These are phyloP conservation scores for Wallacemonas collosoma DNA, from an alignment of 208 protist genomes.

Conservation along the genomic window DNA sequence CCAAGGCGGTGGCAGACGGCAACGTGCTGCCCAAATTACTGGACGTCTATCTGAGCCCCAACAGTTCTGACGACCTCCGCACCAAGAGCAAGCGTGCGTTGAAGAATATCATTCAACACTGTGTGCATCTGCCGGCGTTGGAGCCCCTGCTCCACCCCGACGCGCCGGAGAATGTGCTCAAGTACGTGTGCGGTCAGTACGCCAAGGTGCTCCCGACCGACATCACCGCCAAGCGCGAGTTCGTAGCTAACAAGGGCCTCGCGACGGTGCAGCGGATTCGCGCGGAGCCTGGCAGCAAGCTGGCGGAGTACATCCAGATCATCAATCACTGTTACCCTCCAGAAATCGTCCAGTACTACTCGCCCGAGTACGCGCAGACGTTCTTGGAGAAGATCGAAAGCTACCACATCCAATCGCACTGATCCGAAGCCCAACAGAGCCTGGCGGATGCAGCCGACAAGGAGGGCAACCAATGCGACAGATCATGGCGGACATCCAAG, in stretches of 20 bases:
- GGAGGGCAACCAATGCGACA: too few species aligned
- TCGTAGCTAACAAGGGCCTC: slow-evolving; percentile 94
- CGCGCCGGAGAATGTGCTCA: slow-evolving; percentile 95
- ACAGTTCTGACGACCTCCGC: slow-evolving; percentile 94
- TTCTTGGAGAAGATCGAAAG: slow-evolving; percentile 97
- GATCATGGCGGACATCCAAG: neutral
- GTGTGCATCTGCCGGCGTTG: slow-evolving; percentile 94
- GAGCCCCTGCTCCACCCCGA: slow-evolving; percentile 96
- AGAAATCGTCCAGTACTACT: slow-evolving; percentile 99
- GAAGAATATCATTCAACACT: slow-evolving; percentile 97
- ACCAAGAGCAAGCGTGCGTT: slow-evolving; percentile 96
- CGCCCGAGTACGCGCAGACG: slow-evolving; percentile 95
- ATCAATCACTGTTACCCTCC: slow-evolving; percentile 98
- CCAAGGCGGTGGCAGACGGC: slow-evolving; percentile 95
- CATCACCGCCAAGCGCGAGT: slow-evolving; percentile 95
- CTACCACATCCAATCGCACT: slow-evolving; percentile 88
- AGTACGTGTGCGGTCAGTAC: slow-evolving; percentile 98
- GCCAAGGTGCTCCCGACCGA: slow-evolving; percentile 98
- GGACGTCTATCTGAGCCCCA: slow-evolving; percentile 88
- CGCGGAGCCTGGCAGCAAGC: slow-evolving; percentile 94
- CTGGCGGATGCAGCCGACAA: too few species aligned
- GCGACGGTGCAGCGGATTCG: slow-evolving; percentile 96
- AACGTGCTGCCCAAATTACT: slow-evolving; percentile 96
- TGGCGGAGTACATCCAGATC: slow-evolving; percentile 95
- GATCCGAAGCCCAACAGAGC: neutral